A percentile compares a stretch with the other conserved stretches of the same genome.
Conservation (phyloP, 2,329 filamentous ascomycete species). For the Ophiostoma perfectum region DNA sequence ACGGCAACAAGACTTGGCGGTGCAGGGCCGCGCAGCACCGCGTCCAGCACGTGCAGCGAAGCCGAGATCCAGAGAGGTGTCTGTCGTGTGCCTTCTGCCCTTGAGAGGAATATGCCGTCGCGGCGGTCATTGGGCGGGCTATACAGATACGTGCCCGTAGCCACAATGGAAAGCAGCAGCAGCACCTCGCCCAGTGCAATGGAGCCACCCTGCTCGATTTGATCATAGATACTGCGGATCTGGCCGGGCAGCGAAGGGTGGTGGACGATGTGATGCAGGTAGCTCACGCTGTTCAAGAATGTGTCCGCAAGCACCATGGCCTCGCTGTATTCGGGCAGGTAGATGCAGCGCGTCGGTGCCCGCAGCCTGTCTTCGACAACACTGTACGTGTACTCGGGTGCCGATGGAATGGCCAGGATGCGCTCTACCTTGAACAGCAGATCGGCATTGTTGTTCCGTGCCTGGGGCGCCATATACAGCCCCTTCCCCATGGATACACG, state of each 20-base stretch:
- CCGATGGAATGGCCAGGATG: slow-evolving; percentile 9
- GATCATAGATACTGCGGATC: slow-evolving; percentile 13
- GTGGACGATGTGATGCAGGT: slow-evolving; percentile 21
- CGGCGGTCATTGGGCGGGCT: neutral
- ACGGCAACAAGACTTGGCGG: slow-evolving; percentile 12
- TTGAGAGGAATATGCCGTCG: neutral
- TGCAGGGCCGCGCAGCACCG: neutral
- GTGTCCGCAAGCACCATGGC: slow-evolving; percentile 1
- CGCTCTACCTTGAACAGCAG: slow-evolving; percentile 13
- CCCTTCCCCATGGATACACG: slow-evolving; percentile 21
- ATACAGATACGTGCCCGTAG: slow-evolving; percentile 13
- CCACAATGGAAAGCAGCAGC: slow-evolving; percentile 17
- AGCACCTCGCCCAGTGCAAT: slow-evolving; percentile 11
- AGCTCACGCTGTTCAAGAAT: slow-evolving; percentile 14
- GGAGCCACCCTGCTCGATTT: neutral
- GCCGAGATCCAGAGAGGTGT: slow-evolving; percentile 18
- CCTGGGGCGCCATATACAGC: slow-evolving; percentile 7
- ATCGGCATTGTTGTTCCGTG: neutral
- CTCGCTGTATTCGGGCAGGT: slow-evolving; percentile 15
- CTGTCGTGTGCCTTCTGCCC: neutral
- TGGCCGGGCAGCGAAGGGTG: slow-evolving; percentile 11
- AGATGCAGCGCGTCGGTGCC: slow-evolving; percentile 2
- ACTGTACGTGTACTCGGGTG: slow-evolving; percentile 13
- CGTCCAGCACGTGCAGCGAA: slow-evolving; percentile 8
- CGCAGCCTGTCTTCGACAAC: slow-evolving; percentile 15